Conservation (phyloP, 2,329 filamentous ascomycete species). For the Huntiella omanensis region DNA sequence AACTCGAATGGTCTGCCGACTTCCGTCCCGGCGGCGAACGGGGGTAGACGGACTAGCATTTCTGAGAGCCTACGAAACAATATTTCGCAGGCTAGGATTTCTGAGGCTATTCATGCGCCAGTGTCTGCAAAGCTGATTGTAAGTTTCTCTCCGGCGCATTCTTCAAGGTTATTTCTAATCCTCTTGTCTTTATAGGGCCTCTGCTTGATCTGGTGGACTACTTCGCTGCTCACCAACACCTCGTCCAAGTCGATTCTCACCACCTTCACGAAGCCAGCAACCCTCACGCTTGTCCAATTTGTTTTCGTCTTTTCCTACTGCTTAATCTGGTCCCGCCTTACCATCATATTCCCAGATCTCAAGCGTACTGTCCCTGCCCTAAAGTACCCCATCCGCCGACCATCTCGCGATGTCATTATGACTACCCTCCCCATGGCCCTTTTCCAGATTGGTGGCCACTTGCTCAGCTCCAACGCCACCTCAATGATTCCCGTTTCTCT, state of each 20-base stretch:
- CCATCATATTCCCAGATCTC: slow-evolving; percentile 51
- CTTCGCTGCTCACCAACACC: slow-evolving; percentile 88
- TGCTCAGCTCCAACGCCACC: slow-evolving; percentile 84
- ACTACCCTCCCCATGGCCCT: slow-evolving; percentile 80
- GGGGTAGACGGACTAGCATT: slow-evolving; percentile 7
- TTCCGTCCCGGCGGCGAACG: not conserved
- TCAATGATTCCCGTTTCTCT: slow-evolving; percentile 89
- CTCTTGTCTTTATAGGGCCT: slow-evolving; percentile 38
- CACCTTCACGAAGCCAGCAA: slow-evolving; percentile 75
- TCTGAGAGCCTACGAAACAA: slow-evolving; percentile 69
- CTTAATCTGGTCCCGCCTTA: slow-evolving; percentile 57
- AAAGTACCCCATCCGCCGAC: slow-evolving; percentile 64
- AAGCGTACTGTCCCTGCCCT: slow-evolving; percentile 58
- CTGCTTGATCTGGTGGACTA: slow-evolving; percentile 84
- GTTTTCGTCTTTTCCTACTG: slow-evolving; percentile 82
- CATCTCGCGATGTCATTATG: slow-evolving; percentile 61
- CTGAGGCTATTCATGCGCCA: slow-evolving; percentile 74
- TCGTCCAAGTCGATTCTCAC: slow-evolving; percentile 95
- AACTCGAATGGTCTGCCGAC: not conserved
- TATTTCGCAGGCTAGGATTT: slow-evolving; percentile 83
- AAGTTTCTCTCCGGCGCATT: slow-evolving; percentile 17
- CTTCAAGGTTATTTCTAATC: not conserved
- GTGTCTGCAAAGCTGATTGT: slow-evolving; percentile 79
- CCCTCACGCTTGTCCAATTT: slow-evolving; percentile 84
- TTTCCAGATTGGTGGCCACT: slow-evolving; percentile 86